Evolutionary conservation across 2,329 filamentous ascomycete species (phyloP), one percentile per base, ranked within the genome.

Genomic region (Triangularia setosa): DNA sequence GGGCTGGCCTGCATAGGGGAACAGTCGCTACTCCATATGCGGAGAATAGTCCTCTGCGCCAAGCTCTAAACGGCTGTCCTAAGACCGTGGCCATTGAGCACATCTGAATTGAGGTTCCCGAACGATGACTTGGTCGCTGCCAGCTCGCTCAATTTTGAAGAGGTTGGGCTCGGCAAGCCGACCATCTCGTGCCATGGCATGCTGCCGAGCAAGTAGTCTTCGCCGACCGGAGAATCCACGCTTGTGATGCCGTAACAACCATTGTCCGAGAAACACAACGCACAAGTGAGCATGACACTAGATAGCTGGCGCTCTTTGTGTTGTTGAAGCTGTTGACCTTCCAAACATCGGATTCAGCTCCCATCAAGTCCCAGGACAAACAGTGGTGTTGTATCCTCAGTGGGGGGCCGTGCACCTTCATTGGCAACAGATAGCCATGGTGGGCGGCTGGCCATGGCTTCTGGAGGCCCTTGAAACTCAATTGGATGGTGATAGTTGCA

Each of bases 1-100:
- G 64, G 64, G 58, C 64, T 62, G 65, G 64, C 54, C 54, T 62
- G 68, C 67, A 71, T 65, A 25, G 64, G 64, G 66, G 62, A 69
- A 66, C 55, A 66, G 52, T 60, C 61, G 55, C 44, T 64, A 62
- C 44, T 56, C 60, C 63, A 58, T 54, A 60, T 64, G 40, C 48
- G 66, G 66, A 66, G 61, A 67, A 55, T 55, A 18, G 53, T 56
- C 60, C 52, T 30, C 62, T 64, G 58, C 44, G 64, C 67, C 67
- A 65, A 66, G 63, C 30, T 21, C 48, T 16, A 69, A 69, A 67
- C 62, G 63, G 62, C 61, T 56, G 25, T 60, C 24, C 24, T n/a
- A 21, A 40, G 23, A 24, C 61, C 56, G 14, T 28, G 18, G 44
- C 44, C 30, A 65, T 64, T 28, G 61, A 63, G 66, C 57, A 58